phyloP scores from a whole-genome alignment of 2,329 filamentous ascomycete genomes.

The Rosellinia necatrix region DNA sequence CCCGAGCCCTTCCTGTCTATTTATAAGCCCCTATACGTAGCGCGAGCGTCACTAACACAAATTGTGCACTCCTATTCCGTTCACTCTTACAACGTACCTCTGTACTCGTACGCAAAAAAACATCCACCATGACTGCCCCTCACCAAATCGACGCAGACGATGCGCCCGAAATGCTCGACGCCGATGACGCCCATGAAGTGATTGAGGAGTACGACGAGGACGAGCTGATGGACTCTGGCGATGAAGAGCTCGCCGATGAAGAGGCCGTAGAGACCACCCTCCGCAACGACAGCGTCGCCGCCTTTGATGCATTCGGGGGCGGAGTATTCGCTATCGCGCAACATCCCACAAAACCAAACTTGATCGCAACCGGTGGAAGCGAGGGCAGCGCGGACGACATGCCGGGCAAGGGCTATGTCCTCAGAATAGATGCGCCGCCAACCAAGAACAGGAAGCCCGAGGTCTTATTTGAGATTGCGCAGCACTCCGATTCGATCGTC shows the following conservation, averaged over 20 bases:
- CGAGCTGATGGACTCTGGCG: constrained; percentile 79
- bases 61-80: not conserved
- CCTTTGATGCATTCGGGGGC: constrained; percentile 90
- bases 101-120: no score
- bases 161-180: constrained; percentile 73
- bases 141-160: constrained; percentile 54
- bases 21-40: not conserved
- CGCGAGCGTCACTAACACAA: no score
- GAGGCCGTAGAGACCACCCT: constrained; percentile 74
- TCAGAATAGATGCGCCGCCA: constrained; percentile 68
- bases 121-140: constrained; percentile 41
- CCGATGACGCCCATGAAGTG: constrained; percentile 79
- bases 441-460: constrained; percentile 60
- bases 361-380: constrained; percentile 85
- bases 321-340: constrained; percentile 94
- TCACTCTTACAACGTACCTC: not conserved
- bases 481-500: constrained; percentile 91
- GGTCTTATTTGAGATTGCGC: constrained; percentile 76
- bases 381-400: constrained; percentile 63
- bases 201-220: constrained; percentile 64
- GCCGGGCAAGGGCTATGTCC: constrained; percentile 81
- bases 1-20: not conserved
- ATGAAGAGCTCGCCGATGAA: constrained; percentile 69
- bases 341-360: constrained; percentile 76
- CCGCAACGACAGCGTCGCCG: constrained; percentile 89